phyloP scores from a whole-genome alignment of 148 eudicot species.

The Arbutus unedo region DNA sequence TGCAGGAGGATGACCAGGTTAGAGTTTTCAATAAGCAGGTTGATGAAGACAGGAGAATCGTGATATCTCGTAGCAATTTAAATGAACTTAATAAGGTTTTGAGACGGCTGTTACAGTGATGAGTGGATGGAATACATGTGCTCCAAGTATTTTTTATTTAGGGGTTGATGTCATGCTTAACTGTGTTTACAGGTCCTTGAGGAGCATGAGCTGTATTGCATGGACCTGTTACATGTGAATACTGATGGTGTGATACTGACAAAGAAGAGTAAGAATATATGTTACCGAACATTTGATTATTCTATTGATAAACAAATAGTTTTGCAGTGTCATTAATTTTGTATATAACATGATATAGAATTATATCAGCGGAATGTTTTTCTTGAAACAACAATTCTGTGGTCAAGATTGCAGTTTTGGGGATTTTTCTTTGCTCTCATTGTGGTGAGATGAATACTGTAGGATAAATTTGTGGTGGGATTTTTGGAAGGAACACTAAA shows the following conservation, averaged over 20 bases:
- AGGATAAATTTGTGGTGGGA: not conserved
- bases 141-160: not conserved
- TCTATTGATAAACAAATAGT: not conserved
- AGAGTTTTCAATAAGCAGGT: constrained; percentile 83
- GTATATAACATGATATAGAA: not conserved
- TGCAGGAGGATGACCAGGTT: constrained; percentile 86
- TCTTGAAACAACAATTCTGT: not conserved
- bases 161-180: not conserved
- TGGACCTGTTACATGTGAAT: constrained; percentile 73
- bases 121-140: not conserved
- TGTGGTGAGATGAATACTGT: not conserved
- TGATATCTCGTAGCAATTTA: constrained; percentile 81
- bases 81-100: constrained; percentile 85
- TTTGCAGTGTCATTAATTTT: not conserved
- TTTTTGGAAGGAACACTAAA: not conserved
- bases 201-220: constrained; percentile 74
- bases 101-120: not conserved
- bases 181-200: constrained; percentile 69
- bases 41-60: constrained; percentile 90
- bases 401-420: constrained; percentile 1
- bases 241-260: constrained; percentile 84
- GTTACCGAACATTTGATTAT: not conserved
- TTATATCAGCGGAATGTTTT: not conserved
- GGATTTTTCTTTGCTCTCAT: not conserved
- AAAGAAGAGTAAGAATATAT: constrained; percentile 57